These are phyloP conservation scores for Lyophyllum atratum DNA, from an alignment of 768 basidiomycete genomes.

Conservation along the genomic window DNA sequence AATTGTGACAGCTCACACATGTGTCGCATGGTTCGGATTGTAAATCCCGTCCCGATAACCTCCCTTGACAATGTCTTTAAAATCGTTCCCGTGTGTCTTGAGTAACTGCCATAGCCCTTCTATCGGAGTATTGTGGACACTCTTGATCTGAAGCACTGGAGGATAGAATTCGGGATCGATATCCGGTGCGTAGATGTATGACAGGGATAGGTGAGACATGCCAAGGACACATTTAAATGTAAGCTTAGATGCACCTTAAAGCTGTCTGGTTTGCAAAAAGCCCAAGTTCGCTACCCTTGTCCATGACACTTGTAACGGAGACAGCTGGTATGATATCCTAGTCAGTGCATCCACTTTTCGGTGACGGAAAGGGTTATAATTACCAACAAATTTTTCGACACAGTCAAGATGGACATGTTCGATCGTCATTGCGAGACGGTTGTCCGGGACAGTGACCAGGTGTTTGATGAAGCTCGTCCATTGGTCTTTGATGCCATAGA, in stretches of 20 bases:
- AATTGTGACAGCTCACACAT: neutral
- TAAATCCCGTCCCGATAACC: neutral
- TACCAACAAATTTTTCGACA: slow-evolving; percentile 15
- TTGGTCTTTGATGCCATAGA: slow-evolving; percentile 31
- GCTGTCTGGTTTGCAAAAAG: neutral
- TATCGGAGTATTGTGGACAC: neutral
- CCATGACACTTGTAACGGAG: neutral
- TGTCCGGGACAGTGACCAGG: slow-evolving; percentile 26
- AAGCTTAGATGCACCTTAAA: neutral
- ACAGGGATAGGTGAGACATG: neutral
- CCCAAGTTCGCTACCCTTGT: neutral
- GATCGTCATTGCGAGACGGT: slow-evolving; percentile 19
- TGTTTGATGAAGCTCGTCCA: slow-evolving; percentile 20
- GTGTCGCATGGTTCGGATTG: neutral
- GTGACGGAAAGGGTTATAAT: neutral
- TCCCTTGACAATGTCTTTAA: neutral
- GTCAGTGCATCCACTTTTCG: neutral
- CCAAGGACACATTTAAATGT: neutral
- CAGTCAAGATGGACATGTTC: slow-evolving; percentile 36
- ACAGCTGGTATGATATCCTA: neutral
- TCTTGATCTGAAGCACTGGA: neutral
- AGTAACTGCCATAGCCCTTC: neutral
- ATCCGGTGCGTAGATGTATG: neutral
- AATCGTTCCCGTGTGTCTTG: neutral
- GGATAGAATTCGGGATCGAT: neutral